A percentile compares a stretch with the other conserved stretches of the same genome.
Evolutionary conservation across 495 filamentous ascomycete genomes (phyloP).

Genomic region (Evansstolkia leycettana): DNA sequence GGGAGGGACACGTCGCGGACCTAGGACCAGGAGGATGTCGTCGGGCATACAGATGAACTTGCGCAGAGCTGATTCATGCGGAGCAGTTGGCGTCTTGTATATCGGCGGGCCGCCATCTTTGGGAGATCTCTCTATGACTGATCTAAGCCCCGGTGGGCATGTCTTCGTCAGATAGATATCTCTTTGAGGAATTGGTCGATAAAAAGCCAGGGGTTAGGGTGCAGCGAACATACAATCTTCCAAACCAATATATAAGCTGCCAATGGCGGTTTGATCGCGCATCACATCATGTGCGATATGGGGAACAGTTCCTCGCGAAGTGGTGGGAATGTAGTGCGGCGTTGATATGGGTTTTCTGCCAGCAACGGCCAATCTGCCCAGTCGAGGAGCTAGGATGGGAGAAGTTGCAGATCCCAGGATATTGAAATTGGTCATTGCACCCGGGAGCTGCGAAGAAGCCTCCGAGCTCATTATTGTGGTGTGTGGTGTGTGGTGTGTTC

Average conservation of each 20-base stretch:
- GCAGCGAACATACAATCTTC: conserved; percentile 69
- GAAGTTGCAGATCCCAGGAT: conserved; percentile 12
- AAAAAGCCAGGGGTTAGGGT: too few species aligned
- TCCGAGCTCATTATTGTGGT: conserved; percentile 18
- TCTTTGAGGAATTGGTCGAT: too few species aligned
- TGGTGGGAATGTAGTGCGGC: conserved; percentile 66
- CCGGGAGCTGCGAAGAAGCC: conserved; percentile 3
- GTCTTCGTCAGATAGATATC: conserved; percentile 6
- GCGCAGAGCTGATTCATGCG: conserved; percentile 45
- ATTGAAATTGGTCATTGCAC: conserved; percentile 21
- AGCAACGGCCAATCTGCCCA: conserved; percentile 51
- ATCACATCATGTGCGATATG: conserved; percentile 84
- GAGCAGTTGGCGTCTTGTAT: conserved; percentile 28
- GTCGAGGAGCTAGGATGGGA: conserved; percentile 29
- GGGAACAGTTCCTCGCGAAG: conserved; percentile 72
- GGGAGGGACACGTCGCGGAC: conserved; percentile 63
- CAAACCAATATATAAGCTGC: conserved; percentile 65
- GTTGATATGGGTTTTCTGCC: conserved; percentile 55
- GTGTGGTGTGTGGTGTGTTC: conserved; percentile 1
- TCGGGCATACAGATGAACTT: conserved; percentile 54
- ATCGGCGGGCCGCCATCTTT: conserved; percentile 37
- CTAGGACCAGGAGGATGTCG: conserved; percentile 57
- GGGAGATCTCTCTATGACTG: conserved; percentile 66
- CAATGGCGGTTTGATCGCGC: conserved; percentile 46
- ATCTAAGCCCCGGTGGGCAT: conserved; percentile 22